These are phyloP conservation scores for Blastomyces gilchristii DNA, from an alignment of 2,329 filamentous ascomycete genomes.

Conservation along the genomic window DNA sequence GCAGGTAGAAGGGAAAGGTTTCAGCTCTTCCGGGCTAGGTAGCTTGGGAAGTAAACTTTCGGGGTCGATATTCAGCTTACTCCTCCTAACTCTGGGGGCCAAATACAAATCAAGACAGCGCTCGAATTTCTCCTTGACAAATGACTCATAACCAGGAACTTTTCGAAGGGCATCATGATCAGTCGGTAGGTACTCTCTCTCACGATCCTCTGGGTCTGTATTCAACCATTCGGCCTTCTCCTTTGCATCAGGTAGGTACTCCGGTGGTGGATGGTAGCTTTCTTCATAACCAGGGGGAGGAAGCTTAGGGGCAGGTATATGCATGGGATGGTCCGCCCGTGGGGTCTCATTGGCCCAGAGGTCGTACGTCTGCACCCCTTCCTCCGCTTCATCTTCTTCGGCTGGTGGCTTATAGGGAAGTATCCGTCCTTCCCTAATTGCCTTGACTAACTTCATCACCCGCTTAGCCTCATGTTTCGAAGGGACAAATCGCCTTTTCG, in stretches of 20 bases:
- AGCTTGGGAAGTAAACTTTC: constrained; percentile 85
- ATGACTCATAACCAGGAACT: constrained; percentile 79
- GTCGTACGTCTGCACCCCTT: constrained; percentile 67
- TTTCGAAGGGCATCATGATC: constrained; percentile 76
- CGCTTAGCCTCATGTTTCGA: constrained; percentile 96
- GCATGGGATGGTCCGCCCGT: constrained; percentile 77
- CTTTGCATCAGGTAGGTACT: constrained; percentile 79
- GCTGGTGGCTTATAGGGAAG: constrained; percentile 73
- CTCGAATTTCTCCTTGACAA: constrained; percentile 94
- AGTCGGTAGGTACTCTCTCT: constrained; percentile 76
- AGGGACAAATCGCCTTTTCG: constrained; percentile 87
- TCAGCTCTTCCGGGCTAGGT: constrained; percentile 83
- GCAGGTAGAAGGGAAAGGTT: constrained; percentile 86
- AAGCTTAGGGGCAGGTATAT: constrained; percentile 86
- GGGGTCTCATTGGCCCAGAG: constrained; percentile 90
- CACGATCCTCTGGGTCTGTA: constrained; percentile 73
- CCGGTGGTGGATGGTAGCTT: constrained; percentile 89
- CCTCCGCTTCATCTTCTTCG: constrained; percentile 62
- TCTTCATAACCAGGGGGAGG: constrained; percentile 89
- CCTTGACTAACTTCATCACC: constrained; percentile 93
- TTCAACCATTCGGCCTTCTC: constrained; percentile 78
- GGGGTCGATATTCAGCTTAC: constrained; percentile 93
- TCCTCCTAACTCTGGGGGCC: constrained; percentile 81
- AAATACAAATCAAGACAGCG: constrained; percentile 91
- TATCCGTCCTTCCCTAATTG: constrained; percentile 88